phyloP scores from a whole-genome alignment of 352 stramenopile species.

The Bremia lactucae region DNA sequence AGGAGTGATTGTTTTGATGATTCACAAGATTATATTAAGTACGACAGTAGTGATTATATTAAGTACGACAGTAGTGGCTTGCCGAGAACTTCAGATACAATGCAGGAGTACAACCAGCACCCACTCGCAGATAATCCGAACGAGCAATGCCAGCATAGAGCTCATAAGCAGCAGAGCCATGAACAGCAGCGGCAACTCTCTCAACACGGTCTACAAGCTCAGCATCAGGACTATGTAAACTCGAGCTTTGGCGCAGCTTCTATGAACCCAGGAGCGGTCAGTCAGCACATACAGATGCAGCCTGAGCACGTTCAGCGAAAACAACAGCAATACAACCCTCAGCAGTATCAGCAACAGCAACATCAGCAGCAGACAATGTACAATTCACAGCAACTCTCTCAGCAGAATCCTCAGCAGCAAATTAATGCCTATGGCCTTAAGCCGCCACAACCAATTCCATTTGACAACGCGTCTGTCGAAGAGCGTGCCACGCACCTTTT shows the following conservation, averaged over 20 bases:
- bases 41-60: neutral
- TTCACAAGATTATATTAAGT: slow-evolving; percentile 3
- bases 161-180: slow-evolving; percentile 1
- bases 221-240: slow-evolving; percentile 7
- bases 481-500: slow-evolving; percentile 54
- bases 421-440: slow-evolving; percentile 20
- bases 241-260: slow-evolving; percentile 10
- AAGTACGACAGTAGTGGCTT: too few species aligned
- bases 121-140: neutral
- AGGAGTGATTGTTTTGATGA: neutral
- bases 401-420: slow-evolving; percentile 5
- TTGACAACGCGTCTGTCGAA: slow-evolving; percentile 14
- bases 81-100: too few species aligned
- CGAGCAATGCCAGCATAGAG: neutral
- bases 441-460: slow-evolving; percentile 11
- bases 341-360: slow-evolving; percentile 4
- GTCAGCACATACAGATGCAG: slow-evolving; percentile 18
- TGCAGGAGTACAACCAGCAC: neutral
- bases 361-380: slow-evolving; percentile 2
- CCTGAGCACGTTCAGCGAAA: slow-evolving; percentile 9
- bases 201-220: neutral
- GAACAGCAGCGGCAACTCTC: slow-evolving; percentile 5
- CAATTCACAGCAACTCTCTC: neutral
- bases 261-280: slow-evolving; percentile 5
- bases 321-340: slow-evolving; percentile 12